phyloP scores from a whole-genome alignment of 2,329 filamentous ascomycete genomes.

The Phaeosphaeria sp. region DNA sequence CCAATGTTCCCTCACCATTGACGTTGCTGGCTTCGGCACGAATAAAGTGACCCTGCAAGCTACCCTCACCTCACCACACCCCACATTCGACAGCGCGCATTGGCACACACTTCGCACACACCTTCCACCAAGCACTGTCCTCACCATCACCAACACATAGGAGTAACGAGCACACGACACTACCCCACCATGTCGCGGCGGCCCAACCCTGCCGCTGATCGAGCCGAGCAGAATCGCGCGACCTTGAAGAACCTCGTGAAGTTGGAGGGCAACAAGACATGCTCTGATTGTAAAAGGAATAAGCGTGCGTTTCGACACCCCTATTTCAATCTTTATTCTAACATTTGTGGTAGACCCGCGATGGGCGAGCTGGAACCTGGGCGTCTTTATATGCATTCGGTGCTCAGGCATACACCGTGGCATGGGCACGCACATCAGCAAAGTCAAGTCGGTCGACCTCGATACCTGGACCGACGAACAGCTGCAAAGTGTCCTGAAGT shows the following conservation, averaged over 20 bases:
- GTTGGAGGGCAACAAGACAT: slow-evolving; percentile 93
- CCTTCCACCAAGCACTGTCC: not conserved
- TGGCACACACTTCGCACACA: not conserved
- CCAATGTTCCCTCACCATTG: slow-evolving; percentile 17
- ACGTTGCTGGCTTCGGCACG: slow-evolving; percentile 19
- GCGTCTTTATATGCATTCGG: slow-evolving; percentile 95
- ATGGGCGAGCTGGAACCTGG: slow-evolving; percentile 99
- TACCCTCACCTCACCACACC: not conserved
- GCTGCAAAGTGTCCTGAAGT: slow-evolving; percentile 88
- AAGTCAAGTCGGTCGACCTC: slow-evolving; percentile 97
- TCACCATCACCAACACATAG: not conserved
- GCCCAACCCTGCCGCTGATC: slow-evolving; percentile 80
- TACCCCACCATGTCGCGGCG: slow-evolving; percentile 75
- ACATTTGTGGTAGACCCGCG: slow-evolving; percentile 74
- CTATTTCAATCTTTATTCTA: slow-evolving; percentile 27
- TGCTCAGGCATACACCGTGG: slow-evolving; percentile 98
- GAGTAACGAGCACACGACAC: slow-evolving; percentile 8
- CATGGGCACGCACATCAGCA: slow-evolving; percentile 98
- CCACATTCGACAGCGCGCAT: not conserved
- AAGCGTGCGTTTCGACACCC: slow-evolving; percentile 71
- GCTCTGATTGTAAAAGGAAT: slow-evolving; percentile 98
- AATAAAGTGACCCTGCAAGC: slow-evolving; percentile 18
- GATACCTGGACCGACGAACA: slow-evolving; percentile 99
- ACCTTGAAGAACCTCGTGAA: slow-evolving; percentile 96
- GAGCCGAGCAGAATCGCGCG: slow-evolving; percentile 89